Evolutionary conservation across 208 protist species (phyloP), one percentile per base, ranked within the genome.

Genomic region (Trypanosoma mega): DNA sequence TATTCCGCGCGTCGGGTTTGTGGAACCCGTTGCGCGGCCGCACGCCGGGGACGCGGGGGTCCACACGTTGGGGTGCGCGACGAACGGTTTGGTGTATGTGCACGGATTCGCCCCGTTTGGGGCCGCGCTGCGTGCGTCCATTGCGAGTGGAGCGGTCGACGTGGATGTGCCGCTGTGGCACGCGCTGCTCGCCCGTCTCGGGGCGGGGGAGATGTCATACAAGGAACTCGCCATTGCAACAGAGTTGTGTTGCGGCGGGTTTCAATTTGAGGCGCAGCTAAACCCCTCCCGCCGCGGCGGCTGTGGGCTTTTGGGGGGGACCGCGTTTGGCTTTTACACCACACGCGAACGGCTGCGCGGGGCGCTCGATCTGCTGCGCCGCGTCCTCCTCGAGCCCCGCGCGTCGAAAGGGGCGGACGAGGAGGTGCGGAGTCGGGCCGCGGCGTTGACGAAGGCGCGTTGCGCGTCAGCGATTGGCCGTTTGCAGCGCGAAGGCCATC

Each of bases 1-100:
- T 62, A 94, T 97, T 47, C 86, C 88, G 2, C 36, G 24, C 29
- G 59, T 76, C 61, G 72, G 85, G 6, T 92, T 96, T 58, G 59
- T 72, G 26, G 88, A 97, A 72, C 87, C 89, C 36, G n/a, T 62
- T 39, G 85, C 89, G 37, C 47, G 51, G 18, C 74, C 39, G 16
- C 68, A 59, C 51, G 34, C 57, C 9, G 41, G 12, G 30, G 37
- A 47, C 51, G 41, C 31, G 12, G 39, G 53, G 16, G 30, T 84
- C 6, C 80, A 83, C 63, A 91, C 81, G 5, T 85, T 96, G 37
- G 26, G 68, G 6, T 81, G 69, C 43, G 77, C 82, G 5, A 96
- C 90, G 18, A 96, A 96, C 69, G 87, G 89, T 8, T 70, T 97
- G 26, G 87, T 94, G 41, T 97, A 97, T 74, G 87, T 95, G 55